These are phyloP conservation scores for Phyllostachys edulis DNA, from an alignment of 176 grass and related monocot species.

Conservation along the genomic window DNA sequence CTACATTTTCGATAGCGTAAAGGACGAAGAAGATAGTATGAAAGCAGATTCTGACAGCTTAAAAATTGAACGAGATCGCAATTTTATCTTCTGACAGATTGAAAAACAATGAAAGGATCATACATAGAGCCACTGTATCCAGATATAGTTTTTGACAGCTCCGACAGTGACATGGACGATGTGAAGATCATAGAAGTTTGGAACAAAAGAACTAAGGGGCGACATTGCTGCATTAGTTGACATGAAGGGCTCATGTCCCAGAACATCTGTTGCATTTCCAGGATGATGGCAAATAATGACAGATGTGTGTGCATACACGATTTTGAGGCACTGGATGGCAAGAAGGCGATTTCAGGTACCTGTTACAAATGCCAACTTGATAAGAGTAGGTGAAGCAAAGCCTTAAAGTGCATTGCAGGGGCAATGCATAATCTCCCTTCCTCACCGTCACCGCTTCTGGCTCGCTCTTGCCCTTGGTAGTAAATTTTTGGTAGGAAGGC, in stretches of 20 bases:
- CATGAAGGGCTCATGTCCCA: background rate
- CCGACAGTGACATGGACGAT: constrained; percentile 26
- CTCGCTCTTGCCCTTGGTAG: background rate
- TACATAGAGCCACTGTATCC: background rate
- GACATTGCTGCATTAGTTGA: background rate
- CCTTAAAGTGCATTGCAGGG: background rate
- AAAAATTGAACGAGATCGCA: background rate
- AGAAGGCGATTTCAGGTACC: background rate
- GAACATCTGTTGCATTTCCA: background rate
- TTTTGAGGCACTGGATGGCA: background rate
- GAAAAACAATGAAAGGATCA: background rate
- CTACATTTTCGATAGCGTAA: background rate
- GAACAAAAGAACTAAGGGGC: accelerated
- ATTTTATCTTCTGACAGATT: background rate
- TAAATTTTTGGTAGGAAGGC: constrained; percentile 10
- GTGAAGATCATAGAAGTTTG: background rate
- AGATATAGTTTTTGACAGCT: constrained; percentile 22
- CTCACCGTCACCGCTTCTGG: background rate
- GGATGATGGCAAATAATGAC: background rate
- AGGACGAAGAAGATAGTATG: background rate
- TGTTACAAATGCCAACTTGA: background rate
- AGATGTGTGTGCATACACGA: background rate
- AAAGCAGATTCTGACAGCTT: constrained; percentile 9
- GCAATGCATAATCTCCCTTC: background rate
- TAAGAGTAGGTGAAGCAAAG: background rate